Conservation (phyloP, 2,329 filamentous ascomycete genomes). For the Ophiostoma quercus region DNA sequence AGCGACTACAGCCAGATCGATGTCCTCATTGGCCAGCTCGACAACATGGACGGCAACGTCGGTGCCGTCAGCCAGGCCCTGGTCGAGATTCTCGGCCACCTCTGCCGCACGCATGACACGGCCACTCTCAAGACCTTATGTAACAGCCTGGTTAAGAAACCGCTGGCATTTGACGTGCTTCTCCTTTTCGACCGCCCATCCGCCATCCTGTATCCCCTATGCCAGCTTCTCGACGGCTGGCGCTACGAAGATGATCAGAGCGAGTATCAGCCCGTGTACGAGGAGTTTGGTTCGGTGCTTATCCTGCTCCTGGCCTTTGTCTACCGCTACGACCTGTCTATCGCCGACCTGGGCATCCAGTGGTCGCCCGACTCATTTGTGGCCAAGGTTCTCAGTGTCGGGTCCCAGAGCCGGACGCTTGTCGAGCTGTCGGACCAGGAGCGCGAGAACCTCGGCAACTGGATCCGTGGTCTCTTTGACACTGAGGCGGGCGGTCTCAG, state of each 20-base stretch:
- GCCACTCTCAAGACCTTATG: conserved; percentile 74
- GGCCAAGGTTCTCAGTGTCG: conserved; percentile 57
- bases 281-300: conserved; percentile 75
- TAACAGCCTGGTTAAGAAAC: conserved; percentile 65
- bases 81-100: conserved; percentile 62
- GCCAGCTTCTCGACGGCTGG: conserved; percentile 72
- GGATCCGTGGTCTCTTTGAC: conserved; percentile 74
- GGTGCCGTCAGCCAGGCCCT: conserved; percentile 77
- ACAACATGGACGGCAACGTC: conserved; percentile 86
- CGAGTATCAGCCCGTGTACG: conserved; percentile 79
- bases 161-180: conserved; percentile 67
- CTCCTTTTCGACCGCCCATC: conserved; percentile 67
- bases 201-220: conserved; percentile 67
- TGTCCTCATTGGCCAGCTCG: conserved; percentile 72
- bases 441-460: conserved; percentile 61
- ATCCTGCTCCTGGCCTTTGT: conserved; percentile 68
- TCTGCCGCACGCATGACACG: conserved; percentile 69
- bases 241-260: conserved; percentile 72
- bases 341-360: conserved; percentile 58
- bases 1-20: conserved; percentile 61
- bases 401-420: conserved; percentile 51
- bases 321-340: conserved; percentile 65
- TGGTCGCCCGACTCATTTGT: conserved; percentile 59
- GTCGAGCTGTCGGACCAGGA: conserved; percentile 61
- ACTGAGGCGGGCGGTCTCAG: conserved; percentile 66